Conservation (phyloP, 768 basidiomycete species). For the Russula dissimulans region DNA sequence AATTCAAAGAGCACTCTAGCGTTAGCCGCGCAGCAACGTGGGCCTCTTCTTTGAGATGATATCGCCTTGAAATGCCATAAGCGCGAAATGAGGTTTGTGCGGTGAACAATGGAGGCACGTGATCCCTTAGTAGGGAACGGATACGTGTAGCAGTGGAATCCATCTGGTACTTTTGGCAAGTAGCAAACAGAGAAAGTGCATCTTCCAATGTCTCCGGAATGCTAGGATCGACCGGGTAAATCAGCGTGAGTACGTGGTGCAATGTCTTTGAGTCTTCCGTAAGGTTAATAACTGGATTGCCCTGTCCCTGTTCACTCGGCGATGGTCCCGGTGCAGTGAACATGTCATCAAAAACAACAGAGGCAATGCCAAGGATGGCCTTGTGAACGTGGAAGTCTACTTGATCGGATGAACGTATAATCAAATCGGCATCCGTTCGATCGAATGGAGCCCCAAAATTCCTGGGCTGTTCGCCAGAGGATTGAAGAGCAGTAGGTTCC, state of each 20-base stretch:
- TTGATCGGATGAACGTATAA: background rate
- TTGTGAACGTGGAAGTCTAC: constrained; percentile 39
- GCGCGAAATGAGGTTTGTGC: background rate
- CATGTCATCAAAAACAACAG: constrained; percentile 49
- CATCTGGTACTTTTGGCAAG: constrained; percentile 11
- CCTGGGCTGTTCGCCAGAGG: no score
- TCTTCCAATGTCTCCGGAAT: background rate
- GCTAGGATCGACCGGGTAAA: background rate
- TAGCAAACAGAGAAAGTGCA: background rate
- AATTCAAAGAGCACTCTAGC: background rate
- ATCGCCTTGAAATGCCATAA: constrained; percentile 3
- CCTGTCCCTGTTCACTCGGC: background rate
- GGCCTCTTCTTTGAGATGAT: background rate
- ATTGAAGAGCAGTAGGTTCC: no score
- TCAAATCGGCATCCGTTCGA: background rate
- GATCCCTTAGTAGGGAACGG: background rate
- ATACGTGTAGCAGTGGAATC: background rate
- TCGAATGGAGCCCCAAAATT: background rate
- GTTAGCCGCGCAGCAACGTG: background rate
- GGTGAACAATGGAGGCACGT: background rate
- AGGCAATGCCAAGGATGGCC: constrained; percentile 44
- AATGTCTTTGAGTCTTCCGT: constrained; percentile 3
- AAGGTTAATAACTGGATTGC: background rate
- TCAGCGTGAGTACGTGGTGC: background rate
- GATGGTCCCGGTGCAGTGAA: constrained; percentile 26